phyloP scores from a whole-genome alignment of 306 rosid species.

The Casuarina equisetifolia region DNA sequence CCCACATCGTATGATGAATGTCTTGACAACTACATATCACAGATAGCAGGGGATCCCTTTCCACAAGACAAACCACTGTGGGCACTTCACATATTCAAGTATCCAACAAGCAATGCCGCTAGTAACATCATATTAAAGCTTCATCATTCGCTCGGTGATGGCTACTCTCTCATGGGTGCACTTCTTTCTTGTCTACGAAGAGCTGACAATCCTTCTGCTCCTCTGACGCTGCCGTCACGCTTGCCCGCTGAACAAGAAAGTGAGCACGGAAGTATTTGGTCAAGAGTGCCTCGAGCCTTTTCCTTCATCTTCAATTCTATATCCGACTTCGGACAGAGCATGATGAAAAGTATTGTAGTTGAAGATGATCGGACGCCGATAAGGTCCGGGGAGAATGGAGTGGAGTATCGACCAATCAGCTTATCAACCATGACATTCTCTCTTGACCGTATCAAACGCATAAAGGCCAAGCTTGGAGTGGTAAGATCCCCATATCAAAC shows the following conservation, averaged over 20 bases:
- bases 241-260: neutral
- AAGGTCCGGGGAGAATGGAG: conserved; percentile 39
- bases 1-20: conserved; percentile 32
- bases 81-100: conserved; percentile 50
- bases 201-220: conserved; percentile 45
- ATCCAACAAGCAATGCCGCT: conserved; percentile 47
- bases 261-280: neutral
- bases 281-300: conserved; percentile 16
- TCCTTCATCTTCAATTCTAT: conserved; percentile 15
- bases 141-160: conserved; percentile 69
- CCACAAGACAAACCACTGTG: conserved; percentile 49
- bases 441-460: conserved; percentile 32
- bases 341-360: conserved; percentile 32
- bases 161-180: conserved; percentile 55
- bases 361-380: conserved; percentile 55
- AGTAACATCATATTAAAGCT: conserved; percentile 43
- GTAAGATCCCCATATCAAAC: conserved; percentile 27
- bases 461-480: conserved; percentile 46
- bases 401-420: conserved; percentile 20
- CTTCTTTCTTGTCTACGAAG: conserved; percentile 58
- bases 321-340: conserved; percentile 43
- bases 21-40: conserved; percentile 45
- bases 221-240: conserved; percentile 49
- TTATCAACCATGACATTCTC: conserved; percentile 36
- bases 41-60: conserved; percentile 29